Evolutionary conservation across 495 filamentous ascomycete genomes (phyloP).

Genomic region (Penicillium ochrochloron): DNA sequence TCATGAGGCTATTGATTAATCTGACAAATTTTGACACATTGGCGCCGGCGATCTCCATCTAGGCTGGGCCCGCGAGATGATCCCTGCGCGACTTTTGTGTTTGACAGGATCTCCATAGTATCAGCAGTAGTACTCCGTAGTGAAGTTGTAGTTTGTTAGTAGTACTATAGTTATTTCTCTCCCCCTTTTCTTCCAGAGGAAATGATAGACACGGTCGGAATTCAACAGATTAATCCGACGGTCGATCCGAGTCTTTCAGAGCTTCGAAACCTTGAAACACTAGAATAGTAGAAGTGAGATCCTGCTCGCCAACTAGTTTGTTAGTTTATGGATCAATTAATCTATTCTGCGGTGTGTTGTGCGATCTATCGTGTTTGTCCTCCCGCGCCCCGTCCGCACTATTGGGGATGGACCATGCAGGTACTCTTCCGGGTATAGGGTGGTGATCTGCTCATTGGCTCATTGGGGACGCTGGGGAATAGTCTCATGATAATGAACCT

Average conservation of each 20-base stretch:
- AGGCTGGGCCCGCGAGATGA: background rate
- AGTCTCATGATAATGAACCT: too few species aligned
- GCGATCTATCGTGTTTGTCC: constrained; percentile 7
- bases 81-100: constrained; percentile 5
- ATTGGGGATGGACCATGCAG: constrained; percentile 16
- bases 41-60: constrained; percentile 1
- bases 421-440: constrained; percentile 7
- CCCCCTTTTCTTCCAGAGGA: background rate
- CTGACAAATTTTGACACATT: background rate
- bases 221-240: background rate
- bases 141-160: too few species aligned
- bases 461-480: too few species aligned
- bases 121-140: background rate
- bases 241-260: background rate
- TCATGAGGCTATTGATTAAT: constrained; percentile 4
- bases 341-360: background rate
- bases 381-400: constrained; percentile 4
- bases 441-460: background rate
- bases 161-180: too few species aligned
- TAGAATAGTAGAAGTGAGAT: background rate
- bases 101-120: background rate
- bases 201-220: constrained; percentile 1
- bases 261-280: background rate
- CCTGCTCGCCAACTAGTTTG: background rate
- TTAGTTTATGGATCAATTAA: background rate